Evolutionary conservation across 805 yeast genomes (phyloP), one percentile per base, ranked within the genome.

Genomic region (Kodamaea leandrae): DNA sequence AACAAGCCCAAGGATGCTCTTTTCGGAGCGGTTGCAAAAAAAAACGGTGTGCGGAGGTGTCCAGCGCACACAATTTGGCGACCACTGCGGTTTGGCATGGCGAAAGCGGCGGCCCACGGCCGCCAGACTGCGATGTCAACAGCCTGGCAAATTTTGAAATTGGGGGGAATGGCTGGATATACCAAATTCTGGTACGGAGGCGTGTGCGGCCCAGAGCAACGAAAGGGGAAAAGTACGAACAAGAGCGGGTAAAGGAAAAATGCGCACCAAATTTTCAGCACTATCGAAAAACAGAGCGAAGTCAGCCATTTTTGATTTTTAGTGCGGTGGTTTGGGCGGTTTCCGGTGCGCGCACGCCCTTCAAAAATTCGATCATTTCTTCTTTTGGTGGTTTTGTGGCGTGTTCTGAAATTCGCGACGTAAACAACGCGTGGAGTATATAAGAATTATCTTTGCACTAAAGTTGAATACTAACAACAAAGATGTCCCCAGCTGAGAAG

Each of bases 401-500:
- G 32, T 14, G 32, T 27, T 27, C 32, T 13, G 32, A 27, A 27
- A 27, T 27, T 25, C 28, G 32, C 32, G 13, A 27, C 9, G 17
- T 10, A 27, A 27, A 25, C 28, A 25, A 27, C 32, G 32, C 32
- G 32, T 27, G 13, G 28, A 14, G 4, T 27, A 13, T 14, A 27
- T 27, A 27, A n/a, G n/a, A n/a, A n/a, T n/a, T 13, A 13, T 21
- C 6, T 21, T 14, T 14, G 17, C 17, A 4, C 7, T 5, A 27
- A 13, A 9, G 6, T 7, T 14, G 13, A 25, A 39, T 43, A 46
- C 47, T 45, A 43, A 43, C 49, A 14, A 21, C 21, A 14, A n/a
- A 36, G 44, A 43, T 44, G 42, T 37, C 50, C 32, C 32, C 51
- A 20, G 41, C 70, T 46, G 75, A 70, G 55, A 70, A 61, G 54